Evolutionary conservation across 1,284 basidiomycete genomes (phyloP).

Genomic region (Takashimella koratensis): DNA sequence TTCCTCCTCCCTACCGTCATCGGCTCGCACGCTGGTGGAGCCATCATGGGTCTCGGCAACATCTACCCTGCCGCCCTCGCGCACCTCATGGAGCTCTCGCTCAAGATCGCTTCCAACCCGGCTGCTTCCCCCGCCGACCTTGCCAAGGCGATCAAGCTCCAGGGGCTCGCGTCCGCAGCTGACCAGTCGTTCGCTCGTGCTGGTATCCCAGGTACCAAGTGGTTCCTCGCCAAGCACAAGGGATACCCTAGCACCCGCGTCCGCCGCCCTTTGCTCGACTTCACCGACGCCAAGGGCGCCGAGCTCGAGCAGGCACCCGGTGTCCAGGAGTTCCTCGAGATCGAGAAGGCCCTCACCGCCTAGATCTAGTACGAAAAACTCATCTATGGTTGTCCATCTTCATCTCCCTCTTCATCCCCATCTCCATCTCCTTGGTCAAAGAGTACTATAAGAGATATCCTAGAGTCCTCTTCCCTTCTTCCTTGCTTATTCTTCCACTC

Average conservation of each 20-base stretch:
- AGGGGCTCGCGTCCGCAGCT: slow-evolving; percentile 72
- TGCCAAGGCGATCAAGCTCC: slow-evolving; percentile 66
- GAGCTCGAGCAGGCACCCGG: slow-evolving; percentile 67
- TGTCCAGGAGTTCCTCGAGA: slow-evolving; percentile 60
- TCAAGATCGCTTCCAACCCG: slow-evolving; percentile 52
- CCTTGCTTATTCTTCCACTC: neutral
- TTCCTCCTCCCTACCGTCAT: slow-evolving; percentile 69
- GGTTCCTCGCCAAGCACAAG: slow-evolving; percentile 62
- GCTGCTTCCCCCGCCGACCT: slow-evolving; percentile 56
- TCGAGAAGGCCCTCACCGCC: slow-evolving; percentile 59
- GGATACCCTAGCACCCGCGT: slow-evolving; percentile 65
- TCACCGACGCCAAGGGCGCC: slow-evolving; percentile 56
- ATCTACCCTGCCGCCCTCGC: slow-evolving; percentile 64
- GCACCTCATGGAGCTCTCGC: slow-evolving; percentile 62
- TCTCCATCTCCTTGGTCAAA: no score
- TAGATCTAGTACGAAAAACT: neutral
- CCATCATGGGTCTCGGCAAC: slow-evolving; percentile 76
- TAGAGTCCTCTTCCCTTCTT: neutral
- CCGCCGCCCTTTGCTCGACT: slow-evolving; percentile 69
- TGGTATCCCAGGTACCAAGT: slow-evolving; percentile 79
- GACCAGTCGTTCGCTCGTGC: slow-evolving; percentile 75
- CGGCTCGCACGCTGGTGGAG: slow-evolving; percentile 60
- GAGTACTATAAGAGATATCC: no score
- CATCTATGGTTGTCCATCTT: neutral
- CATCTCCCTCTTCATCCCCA: neutral